These are phyloP conservation scores for Calonectria multiphialidica DNA, from an alignment of 2,329 filamentous ascomycete genomes.

Conservation along the genomic window DNA sequence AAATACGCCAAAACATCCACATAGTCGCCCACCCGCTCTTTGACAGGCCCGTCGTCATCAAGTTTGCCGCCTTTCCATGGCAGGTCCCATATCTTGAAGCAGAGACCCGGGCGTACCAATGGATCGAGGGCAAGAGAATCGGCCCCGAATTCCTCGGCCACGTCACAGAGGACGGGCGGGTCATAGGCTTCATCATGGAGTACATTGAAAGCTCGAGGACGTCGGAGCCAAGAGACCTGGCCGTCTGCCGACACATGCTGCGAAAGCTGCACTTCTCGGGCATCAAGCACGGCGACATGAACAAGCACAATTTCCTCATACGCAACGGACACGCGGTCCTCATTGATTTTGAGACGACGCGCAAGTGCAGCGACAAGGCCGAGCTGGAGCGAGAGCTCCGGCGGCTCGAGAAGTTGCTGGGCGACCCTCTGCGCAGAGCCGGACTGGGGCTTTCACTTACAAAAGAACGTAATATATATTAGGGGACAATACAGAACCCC, in stretches of 20 bases:
- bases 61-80: conserved; percentile 45
- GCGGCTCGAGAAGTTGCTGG: conserved; percentile 2
- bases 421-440: neutral
- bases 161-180: conserved; percentile 44
- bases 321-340: conserved; percentile 39
- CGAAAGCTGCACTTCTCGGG: conserved; percentile 45
- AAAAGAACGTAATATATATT: neutral
- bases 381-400: conserved; percentile 1
- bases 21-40: conserved; percentile 39
- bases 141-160: conserved; percentile 46
- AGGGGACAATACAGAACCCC: conserved; percentile 1
- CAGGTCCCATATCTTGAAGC: conserved; percentile 43
- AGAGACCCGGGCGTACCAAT: conserved; percentile 45
- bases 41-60: conserved; percentile 36
- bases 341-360: conserved; percentile 46
- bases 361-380: conserved; percentile 4
- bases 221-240: conserved; percentile 43
- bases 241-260: conserved; percentile 42
- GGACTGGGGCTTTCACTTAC: neutral
- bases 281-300: conserved; percentile 49
- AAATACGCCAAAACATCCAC: conserved; percentile 44
- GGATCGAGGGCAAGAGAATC: conserved; percentile 42
- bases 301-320: conserved; percentile 50
- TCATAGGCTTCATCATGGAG: conserved; percentile 45
- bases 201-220: conserved; percentile 36